Evolutionary conservation across 2,329 filamentous ascomycete genomes (phyloP), one percentile per base, ranked within the genome.

Genomic region (Penicillium griseofulvum): DNA sequence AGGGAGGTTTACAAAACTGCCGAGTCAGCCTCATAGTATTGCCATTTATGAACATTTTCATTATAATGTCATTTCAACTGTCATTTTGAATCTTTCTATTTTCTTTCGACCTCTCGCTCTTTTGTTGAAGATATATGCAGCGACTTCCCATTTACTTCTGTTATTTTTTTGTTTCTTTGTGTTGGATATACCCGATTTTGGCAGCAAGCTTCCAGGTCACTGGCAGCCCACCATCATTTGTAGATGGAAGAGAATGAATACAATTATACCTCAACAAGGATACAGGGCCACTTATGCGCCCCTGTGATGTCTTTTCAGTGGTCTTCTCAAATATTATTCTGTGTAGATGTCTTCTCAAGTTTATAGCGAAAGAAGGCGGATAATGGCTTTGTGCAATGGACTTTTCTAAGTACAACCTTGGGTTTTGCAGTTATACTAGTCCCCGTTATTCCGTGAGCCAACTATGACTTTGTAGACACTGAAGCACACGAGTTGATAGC

Each of bases 1-100:
- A 60, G 65, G 2, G 69, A 71, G n/a, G 59, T 59, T 7, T 71
- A 68, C 43, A 67, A 61, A 43, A 69, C 68, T n/a, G 68, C 68
- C 1, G 49, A 68, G 1, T 66, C 70, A 38, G 54, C 46, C 22
- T 29, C 34, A 14, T 56, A 49, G 31, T 28, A 22, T 28, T 48
- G 41, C 38, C 14, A 47, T 46, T 16, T 48, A 49, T 26, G 28
- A 33, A 36, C 17, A 50, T 43, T n/a, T 43, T 9, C 11, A 17
- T 8, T 16, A 43, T 45, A 16, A 22, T 44, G n/a, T 48, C 24
- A 28, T 50, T 41, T 34, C n/a, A 17, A 11, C 38, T 12, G 12
- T 37, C n/a, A 1, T 36, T 31, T 31, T 26, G 3, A 16, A 14
- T 9, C 1, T 31, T 47, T 37, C 11, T 11, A 12, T 5, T 8